phyloP scores from a whole-genome alignment of 208 protist genomes.

The Leishmania tropica region DNA sequence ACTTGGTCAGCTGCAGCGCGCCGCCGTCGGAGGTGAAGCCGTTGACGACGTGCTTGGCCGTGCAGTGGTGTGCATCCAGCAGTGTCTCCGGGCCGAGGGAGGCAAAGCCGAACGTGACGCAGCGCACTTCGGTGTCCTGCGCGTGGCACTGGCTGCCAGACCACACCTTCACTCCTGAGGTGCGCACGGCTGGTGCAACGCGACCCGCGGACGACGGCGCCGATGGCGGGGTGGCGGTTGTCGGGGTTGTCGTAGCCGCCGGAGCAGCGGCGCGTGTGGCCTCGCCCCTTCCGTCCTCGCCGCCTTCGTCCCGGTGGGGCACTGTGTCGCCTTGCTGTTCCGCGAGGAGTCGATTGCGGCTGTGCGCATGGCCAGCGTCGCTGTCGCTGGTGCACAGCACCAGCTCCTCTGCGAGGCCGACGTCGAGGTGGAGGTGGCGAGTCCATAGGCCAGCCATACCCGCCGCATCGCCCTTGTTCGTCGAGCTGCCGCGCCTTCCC shows the following conservation, averaged over 20 bases:
- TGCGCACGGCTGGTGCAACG: slow-evolving; percentile 16
- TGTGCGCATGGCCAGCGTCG: background rate
- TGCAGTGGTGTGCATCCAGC: slow-evolving; percentile 58
- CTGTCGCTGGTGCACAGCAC: background rate
- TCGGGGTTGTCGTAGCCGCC: too few relatives aligned
- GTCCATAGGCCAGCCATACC: background rate
- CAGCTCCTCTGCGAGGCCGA: background rate
- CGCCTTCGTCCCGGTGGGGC: background rate
- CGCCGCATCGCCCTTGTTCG: background rate
- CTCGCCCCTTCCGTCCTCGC: background rate
- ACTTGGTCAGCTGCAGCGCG: slow-evolving; percentile 49
- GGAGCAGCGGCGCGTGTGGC: background rate
- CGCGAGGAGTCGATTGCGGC: slow-evolving; percentile 3
- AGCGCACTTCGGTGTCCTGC: slow-evolving; percentile 53
- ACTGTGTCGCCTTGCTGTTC: background rate
- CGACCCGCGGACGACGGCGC: background rate
- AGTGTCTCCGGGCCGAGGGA: slow-evolving; percentile 60
- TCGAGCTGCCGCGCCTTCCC: background rate
- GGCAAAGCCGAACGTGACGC: slow-evolving; percentile 68
- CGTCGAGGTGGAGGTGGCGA: slow-evolving; percentile 6
- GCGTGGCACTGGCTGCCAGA: slow-evolving; percentile 52
- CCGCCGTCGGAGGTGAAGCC: slow-evolving; percentile 74
- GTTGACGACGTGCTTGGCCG: slow-evolving; percentile 63
- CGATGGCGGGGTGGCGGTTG: background rate
- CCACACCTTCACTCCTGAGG: slow-evolving; percentile 73